Evolutionary conservation across 768 basidiomycete species (phyloP).

Genomic region (Boletus subcaerulescens): DNA sequence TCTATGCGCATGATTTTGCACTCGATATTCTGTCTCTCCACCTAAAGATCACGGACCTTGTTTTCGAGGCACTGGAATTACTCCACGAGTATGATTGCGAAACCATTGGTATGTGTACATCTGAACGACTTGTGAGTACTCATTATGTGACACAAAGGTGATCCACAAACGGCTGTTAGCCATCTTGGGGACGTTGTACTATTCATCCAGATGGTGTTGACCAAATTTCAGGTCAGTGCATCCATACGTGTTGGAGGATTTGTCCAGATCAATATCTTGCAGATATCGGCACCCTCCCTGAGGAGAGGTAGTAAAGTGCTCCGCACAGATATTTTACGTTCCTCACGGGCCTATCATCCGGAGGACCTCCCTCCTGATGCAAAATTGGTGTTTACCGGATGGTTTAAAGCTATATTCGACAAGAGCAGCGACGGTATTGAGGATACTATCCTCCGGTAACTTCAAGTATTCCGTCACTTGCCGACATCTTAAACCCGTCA

Average conservation of each 20-base stretch:
- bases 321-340: slow-evolving; percentile 50
- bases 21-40: slow-evolving; percentile 73
- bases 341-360: slow-evolving; percentile 40
- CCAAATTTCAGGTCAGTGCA: slow-evolving; percentile 58
- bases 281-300: slow-evolving; percentile 53
- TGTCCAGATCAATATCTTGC: slow-evolving; percentile 3
- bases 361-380: slow-evolving; percentile 46
- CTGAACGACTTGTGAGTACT: background rate
- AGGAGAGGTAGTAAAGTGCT: slow-evolving; percentile 45
- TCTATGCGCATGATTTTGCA: slow-evolving; percentile 55
- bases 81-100: slow-evolving; percentile 77
- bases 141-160: slow-evolving; percentile 44
- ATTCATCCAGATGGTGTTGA: slow-evolving; percentile 63
- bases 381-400: slow-evolving; percentile 44
- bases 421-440: slow-evolving; percentile 78
- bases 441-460: slow-evolving; percentile 66
- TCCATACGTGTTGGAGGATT: background rate
- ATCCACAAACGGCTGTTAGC: slow-evolving; percentile 78
- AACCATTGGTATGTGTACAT: slow-evolving; percentile 59
- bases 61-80: slow-evolving; percentile 58
- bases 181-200: slow-evolving; percentile 78
- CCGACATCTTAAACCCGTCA: background rate
- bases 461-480: background rate
- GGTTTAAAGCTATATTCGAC: slow-evolving; percentile 81
- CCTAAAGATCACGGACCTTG: slow-evolving; percentile 57